phyloP scores from a whole-genome alignment of 2,329 filamentous ascomycete species.

The Pseudogymnoascus sp. region DNA sequence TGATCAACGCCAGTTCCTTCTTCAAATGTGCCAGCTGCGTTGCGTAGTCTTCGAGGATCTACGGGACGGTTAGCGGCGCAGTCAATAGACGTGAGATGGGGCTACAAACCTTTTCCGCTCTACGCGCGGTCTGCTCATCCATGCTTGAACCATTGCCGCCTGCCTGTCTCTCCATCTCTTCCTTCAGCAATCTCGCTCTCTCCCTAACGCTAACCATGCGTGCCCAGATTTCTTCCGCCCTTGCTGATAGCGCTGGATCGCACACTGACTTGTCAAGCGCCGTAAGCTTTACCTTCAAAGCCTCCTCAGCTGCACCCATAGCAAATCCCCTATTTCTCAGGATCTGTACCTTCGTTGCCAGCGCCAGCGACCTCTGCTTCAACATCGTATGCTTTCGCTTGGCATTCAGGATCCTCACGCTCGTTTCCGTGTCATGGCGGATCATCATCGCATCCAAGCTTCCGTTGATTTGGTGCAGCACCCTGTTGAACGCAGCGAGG shows the following conservation, averaged over 20 bases:
- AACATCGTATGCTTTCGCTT: constrained; percentile 66
- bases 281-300: constrained; percentile 65
- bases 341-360: constrained; percentile 75
- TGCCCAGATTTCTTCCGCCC: constrained; percentile 82
- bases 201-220: constrained; percentile 68
- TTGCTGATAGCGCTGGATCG: constrained; percentile 67
- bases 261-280: constrained; percentile 62
- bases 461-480: constrained; percentile 74
- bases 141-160: constrained; percentile 50
- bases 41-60: constrained; percentile 78
- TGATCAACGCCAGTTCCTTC: constrained; percentile 51
- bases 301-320: constrained; percentile 72
- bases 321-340: constrained; percentile 76
- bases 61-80: constrained; percentile 17
- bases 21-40: constrained; percentile 71
- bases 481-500: constrained; percentile 61
- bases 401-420: constrained; percentile 66
- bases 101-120: constrained; percentile 63
- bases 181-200: constrained; percentile 64
- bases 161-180: constrained; percentile 65
- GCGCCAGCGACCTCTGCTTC: constrained; percentile 63
- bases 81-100: constrained; percentile 15
- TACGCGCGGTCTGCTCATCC: constrained; percentile 63
- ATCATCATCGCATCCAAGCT: constrained; percentile 65
- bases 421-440: constrained; percentile 69